phyloP scores from a whole-genome alignment of 805 yeast species.

The Ogataea populi-albae region DNA sequence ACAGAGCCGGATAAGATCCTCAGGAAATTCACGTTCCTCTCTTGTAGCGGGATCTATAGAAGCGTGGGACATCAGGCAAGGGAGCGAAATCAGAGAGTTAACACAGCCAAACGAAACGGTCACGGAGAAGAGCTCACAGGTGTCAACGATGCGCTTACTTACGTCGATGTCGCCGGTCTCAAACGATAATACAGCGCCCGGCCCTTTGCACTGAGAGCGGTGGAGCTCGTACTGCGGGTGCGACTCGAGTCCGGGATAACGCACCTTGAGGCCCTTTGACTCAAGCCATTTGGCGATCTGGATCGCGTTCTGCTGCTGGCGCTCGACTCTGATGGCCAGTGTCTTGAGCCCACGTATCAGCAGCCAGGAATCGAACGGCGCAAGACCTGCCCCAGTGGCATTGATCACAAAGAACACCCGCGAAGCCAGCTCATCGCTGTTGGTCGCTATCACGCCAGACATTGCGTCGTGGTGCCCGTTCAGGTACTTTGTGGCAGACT shows the following conservation, averaged over 20 bases:
- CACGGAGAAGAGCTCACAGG: slow-evolving; percentile 75
- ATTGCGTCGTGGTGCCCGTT: slow-evolving; percentile 95
- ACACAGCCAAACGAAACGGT: slow-evolving; percentile 95
- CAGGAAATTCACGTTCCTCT: slow-evolving; percentile 86
- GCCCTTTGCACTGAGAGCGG: slow-evolving; percentile 71
- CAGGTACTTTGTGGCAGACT: slow-evolving; percentile 87
- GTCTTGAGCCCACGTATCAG: slow-evolving; percentile 87
- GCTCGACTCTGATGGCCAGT: slow-evolving; percentile 77
- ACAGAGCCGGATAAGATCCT: slow-evolving; percentile 85
- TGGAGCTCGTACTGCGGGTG: slow-evolving; percentile 85
- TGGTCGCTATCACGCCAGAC: slow-evolving; percentile 89
- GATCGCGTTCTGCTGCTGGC: slow-evolving; percentile 80
- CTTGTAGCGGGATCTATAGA: slow-evolving; percentile 86
- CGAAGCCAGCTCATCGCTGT: slow-evolving; percentile 61
- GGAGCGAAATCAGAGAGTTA: slow-evolving; percentile 87
- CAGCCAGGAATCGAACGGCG: slow-evolving; percentile 93
- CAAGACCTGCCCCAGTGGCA: slow-evolving; percentile 85
- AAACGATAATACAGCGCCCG: slow-evolving; percentile 85
- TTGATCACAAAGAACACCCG: slow-evolving; percentile 74
- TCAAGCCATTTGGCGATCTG: slow-evolving; percentile 73
- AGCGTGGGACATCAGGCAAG: slow-evolving; percentile 97
- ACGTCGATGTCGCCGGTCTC: slow-evolving; percentile 75
- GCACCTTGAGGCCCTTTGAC: slow-evolving; percentile 64
- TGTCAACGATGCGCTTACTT: slow-evolving; percentile 71
- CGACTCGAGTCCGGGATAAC: slow-evolving; percentile 79